Evolutionary conservation across 371 early-diverging fungal species (phyloP).

Genomic region (Encephalitozoon hellem): DNA sequence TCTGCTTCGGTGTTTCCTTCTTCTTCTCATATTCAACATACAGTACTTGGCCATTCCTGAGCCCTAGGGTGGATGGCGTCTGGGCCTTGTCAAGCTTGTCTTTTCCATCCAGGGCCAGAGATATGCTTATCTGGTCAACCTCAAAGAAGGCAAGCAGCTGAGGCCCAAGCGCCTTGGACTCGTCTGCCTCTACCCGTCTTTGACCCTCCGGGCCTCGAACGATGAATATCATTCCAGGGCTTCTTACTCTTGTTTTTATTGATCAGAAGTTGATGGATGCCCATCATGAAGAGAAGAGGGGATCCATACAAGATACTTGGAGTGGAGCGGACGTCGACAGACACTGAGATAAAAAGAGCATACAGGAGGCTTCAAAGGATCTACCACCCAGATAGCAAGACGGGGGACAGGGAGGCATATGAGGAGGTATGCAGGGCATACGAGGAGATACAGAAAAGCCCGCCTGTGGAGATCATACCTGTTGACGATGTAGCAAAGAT

Average conservation of each 20-base stretch:
- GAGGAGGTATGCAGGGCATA: slow-evolving; percentile 42
- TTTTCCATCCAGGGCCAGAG: neutral
- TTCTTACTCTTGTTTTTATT: neutral
- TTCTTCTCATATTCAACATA: neutral
- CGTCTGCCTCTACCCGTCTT: neutral
- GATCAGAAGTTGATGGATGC: neutral
- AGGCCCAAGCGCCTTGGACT: neutral
- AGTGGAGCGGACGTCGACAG: slow-evolving; percentile 68
- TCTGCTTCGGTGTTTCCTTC: neutral
- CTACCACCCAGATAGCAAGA: slow-evolving; percentile 76
- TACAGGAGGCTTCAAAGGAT: slow-evolving; percentile 73
- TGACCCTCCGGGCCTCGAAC: slow-evolving; percentile 6
- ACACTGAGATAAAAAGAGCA: slow-evolving; percentile 75
- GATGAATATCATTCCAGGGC: slow-evolving; percentile 10
- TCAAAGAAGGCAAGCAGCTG: neutral
- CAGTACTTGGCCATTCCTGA: neutral
- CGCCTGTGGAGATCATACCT: slow-evolving; percentile 9
- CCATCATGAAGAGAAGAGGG: slow-evolving; percentile 4
- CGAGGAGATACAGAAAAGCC: slow-evolving; percentile 21
- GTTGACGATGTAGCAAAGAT: slow-evolving; percentile 30
- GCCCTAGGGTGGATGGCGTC: neutral
- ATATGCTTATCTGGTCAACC: neutral
- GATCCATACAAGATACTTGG: slow-evolving; percentile 72
- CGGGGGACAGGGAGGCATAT: slow-evolving; percentile 66
- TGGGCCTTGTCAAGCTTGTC: neutral